Percentiles rank a stretch among this genome's conserved stretches.
Evolutionary conservation across 768 basidiomycete genomes (phyloP).

Genomic region (Agaricus blazei): DNA sequence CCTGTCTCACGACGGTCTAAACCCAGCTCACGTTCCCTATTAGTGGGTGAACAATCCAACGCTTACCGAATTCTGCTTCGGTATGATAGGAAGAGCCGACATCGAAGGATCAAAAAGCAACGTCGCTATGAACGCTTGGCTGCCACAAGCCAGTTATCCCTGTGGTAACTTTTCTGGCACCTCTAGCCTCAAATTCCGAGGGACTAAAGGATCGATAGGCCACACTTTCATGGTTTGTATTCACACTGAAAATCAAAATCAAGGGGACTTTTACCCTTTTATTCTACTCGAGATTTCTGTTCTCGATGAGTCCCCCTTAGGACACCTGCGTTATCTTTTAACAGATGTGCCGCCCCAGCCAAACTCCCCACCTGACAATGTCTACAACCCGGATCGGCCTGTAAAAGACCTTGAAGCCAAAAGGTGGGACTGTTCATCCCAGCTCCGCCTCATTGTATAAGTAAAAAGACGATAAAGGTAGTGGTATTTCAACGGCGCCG

Average conservation of each 20-base stretch:
- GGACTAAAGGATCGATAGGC: conserved; percentile 82
- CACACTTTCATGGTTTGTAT: conserved; percentile 81
- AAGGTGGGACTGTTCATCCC: conserved; percentile 65
- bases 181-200: conserved; percentile 76
- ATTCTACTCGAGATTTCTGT: conserved; percentile 79
- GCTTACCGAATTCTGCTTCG: conserved; percentile 77
- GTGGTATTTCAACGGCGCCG: conserved; percentile 77
- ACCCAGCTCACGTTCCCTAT: conserved; percentile 80
- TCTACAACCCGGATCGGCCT: conserved; percentile 68
- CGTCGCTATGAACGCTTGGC: conserved; percentile 82
- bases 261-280: conserved; percentile 79
- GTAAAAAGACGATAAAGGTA: conserved; percentile 78
- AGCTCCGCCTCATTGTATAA: conserved; percentile 74
- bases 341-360: conserved; percentile 79
- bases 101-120: conserved; percentile 82
- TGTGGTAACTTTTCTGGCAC: conserved; percentile 79
- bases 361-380: conserved; percentile 81
- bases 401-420: conserved; percentile 64
- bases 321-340: conserved; percentile 79
- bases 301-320: conserved; percentile 75
- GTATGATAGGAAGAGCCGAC: conserved; percentile 81
- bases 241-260: conserved; percentile 80
- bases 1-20: conserved; percentile 83
- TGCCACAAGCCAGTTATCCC: conserved; percentile 79
- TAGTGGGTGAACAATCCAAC: conserved; percentile 77